Percentiles rank a stretch among this genome's conserved stretches.
phyloP scores from a whole-genome alignment of 192 early-diverging fungal genomes.

The Linnemannia hyalina region DNA sequence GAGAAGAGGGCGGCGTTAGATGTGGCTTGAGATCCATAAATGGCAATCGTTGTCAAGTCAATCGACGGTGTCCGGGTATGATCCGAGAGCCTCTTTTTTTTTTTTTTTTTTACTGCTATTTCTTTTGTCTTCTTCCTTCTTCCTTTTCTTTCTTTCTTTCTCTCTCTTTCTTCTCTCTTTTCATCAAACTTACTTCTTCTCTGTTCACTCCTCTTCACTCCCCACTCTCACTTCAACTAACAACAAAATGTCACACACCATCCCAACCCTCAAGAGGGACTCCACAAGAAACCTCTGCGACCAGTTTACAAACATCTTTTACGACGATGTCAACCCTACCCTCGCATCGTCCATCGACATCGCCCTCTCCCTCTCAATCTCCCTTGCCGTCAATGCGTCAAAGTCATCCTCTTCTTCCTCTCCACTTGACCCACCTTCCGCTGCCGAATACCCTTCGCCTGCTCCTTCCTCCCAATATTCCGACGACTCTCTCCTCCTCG shows the following conservation, averaged over 20 bases:
- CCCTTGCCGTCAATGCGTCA: neutral
- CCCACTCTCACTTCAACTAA: neutral
- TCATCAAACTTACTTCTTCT: neutral
- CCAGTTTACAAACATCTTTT: conserved; percentile 40
- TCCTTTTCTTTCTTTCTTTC: conserved; percentile 10
- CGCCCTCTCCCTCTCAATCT: neutral
- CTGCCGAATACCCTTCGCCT: conserved; percentile 8
- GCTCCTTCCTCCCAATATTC: conserved; percentile 27
- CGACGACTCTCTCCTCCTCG: conserved; percentile 20
- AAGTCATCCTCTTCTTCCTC: neutral
- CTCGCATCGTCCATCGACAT: neutral
- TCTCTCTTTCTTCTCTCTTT: conserved; percentile 4
- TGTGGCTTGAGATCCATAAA: neutral
- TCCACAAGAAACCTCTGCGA: conserved; percentile 36
- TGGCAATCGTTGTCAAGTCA: neutral
- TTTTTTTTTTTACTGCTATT: neutral
- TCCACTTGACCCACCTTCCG: neutral
- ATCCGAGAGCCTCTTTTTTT: neutral
- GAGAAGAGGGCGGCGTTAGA: neutral
- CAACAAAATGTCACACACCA: neutral
- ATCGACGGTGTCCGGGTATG: no score
- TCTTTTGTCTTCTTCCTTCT: neutral
- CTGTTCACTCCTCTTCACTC: neutral
- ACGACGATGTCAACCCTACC: neutral
- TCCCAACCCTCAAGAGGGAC: conserved; percentile 16